phyloP scores from a whole-genome alignment of 768 basidiomycete genomes.

The Mycena leptocephala region DNA sequence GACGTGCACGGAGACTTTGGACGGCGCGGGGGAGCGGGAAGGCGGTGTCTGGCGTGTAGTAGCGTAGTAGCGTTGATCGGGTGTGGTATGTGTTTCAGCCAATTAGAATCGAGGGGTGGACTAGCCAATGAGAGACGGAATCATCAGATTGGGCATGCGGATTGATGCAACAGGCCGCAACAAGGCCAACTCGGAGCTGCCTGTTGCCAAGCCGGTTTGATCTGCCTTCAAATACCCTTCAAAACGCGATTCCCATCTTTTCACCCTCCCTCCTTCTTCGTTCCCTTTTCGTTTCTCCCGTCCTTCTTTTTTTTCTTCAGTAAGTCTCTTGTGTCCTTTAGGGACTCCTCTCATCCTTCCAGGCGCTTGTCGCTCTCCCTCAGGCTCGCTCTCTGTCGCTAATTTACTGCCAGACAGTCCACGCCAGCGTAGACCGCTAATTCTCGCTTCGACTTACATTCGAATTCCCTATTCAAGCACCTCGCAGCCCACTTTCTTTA shows the following conservation, averaged over 20 bases:
- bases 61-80: neutral
- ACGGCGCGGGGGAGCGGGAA: constrained; percentile 63
- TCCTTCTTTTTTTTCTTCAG: constrained; percentile 58
- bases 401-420: constrained; percentile 78
- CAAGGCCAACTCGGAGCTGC: constrained; percentile 14
- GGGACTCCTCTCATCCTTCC: neutral
- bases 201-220: constrained; percentile 31
- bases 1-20: constrained; percentile 95
- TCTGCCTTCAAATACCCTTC: constrained; percentile 39
- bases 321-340: constrained; percentile 47
- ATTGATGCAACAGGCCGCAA: neutral
- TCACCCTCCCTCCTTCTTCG: constrained; percentile 60
- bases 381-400: constrained; percentile 59
- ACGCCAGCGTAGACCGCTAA: constrained; percentile 83
- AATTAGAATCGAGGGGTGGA: constrained; percentile 25
- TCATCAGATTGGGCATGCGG: constrained; percentile 33
- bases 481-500: constrained; percentile 63
- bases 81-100: constrained; percentile 7
- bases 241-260: constrained; percentile 43
- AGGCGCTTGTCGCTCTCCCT: constrained; percentile 63
- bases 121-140: constrained; percentile 52
- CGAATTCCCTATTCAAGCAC: constrained; percentile 54
- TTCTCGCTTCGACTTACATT: constrained; percentile 56
- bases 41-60: constrained; percentile 30
- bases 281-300: constrained; percentile 53